These are phyloP conservation scores for Fusarium agapanthi DNA, from an alignment of 2,329 filamentous ascomycete genomes.

Conservation along the genomic window DNA sequence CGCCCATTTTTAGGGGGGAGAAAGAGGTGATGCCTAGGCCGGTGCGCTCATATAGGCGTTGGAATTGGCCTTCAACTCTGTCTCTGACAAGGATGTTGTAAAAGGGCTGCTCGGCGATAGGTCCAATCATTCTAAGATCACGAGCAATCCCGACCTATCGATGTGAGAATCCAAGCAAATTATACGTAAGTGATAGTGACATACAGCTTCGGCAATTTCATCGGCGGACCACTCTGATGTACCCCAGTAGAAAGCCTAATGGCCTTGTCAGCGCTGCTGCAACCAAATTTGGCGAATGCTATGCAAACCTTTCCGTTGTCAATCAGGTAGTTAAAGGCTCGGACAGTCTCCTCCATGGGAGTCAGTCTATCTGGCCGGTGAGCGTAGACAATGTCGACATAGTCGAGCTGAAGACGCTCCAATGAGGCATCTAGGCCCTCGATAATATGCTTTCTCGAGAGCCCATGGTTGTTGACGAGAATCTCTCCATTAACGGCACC, in stretches of 20 bases:
- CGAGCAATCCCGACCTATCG: slow-evolving; percentile 62
- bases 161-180: not conserved
- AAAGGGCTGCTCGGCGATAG: slow-evolving; percentile 72
- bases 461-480: slow-evolving; percentile 70
- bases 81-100: slow-evolving; percentile 72
- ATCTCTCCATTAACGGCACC: slow-evolving; percentile 68
- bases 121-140: slow-evolving; percentile 67
- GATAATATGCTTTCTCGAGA: slow-evolving; percentile 74
- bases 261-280: not conserved
- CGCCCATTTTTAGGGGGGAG: slow-evolving; percentile 65
- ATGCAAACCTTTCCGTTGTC: slow-evolving; percentile 62
- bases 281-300: too few relatives aligned
- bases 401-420: slow-evolving; percentile 63
- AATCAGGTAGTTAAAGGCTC: slow-evolving; percentile 76
- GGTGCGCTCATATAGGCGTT: slow-evolving; percentile 65
- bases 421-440: slow-evolving; percentile 64
- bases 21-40: slow-evolving; percentile 70
- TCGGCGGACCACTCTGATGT: slow-evolving; percentile 73
- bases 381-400: slow-evolving; percentile 75
- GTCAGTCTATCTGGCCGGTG: slow-evolving; percentile 74
- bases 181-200: not conserved
- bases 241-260: slow-evolving; percentile 69
- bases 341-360: slow-evolving; percentile 75
- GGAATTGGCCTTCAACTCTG: slow-evolving; percentile 71
- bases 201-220: slow-evolving; percentile 68